phyloP scores from a whole-genome alignment of 768 basidiomycete genomes.

The Tylopilus vinaceipallidus region DNA sequence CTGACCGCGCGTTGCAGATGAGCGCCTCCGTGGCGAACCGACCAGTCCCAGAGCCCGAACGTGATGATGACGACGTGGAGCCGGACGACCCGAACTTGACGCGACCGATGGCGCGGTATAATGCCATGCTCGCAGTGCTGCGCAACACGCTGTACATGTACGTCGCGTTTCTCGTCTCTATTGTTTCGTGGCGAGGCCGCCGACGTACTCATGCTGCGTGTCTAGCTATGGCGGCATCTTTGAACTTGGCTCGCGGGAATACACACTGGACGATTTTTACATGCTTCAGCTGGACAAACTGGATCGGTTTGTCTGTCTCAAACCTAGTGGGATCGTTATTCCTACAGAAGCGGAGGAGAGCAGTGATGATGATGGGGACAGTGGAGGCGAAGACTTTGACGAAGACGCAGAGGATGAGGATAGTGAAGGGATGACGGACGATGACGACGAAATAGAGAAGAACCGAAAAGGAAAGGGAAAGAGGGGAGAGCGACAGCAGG shows the following conservation, averaged over 20 bases:
- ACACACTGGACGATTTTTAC: constrained; percentile 88
- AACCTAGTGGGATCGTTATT: constrained; percentile 60
- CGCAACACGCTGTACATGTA: constrained; percentile 86
- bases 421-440: constrained; percentile 2
- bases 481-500: constrained; percentile 33
- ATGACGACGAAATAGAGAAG: constrained; percentile 13
- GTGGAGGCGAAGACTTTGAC: constrained; percentile 56
- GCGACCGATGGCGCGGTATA: constrained; percentile 73
- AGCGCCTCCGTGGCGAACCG: not conserved
- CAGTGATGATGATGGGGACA: constrained; percentile 60
- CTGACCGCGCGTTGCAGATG: not conserved
- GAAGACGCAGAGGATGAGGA: constrained; percentile 57
- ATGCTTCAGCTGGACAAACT: constrained; percentile 80
- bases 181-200: not conserved
- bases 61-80: constrained; percentile 43
- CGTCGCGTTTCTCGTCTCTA: constrained; percentile 22
- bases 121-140: constrained; percentile 83
- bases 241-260: constrained; percentile 79
- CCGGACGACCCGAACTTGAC: constrained; percentile 65
- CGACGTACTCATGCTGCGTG: not conserved
- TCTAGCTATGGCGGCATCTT: constrained; percentile 85
- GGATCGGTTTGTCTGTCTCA: constrained; percentile 74
- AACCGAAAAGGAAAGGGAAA: constrained; percentile 17
- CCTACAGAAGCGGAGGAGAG: constrained; percentile 59
- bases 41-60: not conserved